These are phyloP conservation scores for Trypanosoma mega DNA, from an alignment of 208 protist species.

Conservation along the genomic window DNA sequence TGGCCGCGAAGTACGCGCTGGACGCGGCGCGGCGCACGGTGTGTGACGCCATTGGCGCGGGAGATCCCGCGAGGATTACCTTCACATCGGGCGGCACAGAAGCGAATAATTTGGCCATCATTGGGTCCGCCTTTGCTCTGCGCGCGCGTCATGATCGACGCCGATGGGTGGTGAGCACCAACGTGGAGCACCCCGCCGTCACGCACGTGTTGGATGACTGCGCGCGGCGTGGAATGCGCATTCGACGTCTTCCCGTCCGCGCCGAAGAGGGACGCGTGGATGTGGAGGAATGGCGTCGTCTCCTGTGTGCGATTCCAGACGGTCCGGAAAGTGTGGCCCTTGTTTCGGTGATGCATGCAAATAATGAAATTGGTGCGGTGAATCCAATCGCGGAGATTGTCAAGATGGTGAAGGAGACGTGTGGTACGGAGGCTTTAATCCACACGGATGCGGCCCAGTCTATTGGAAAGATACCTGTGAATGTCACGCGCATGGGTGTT, in stretches of 20 bases:
- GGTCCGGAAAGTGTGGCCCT: conserved; percentile 59
- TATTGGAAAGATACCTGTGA: conserved; percentile 96
- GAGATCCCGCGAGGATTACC: conserved; percentile 58
- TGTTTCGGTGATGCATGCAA: conserved; percentile 95
- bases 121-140: conserved; percentile 48
- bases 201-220: conserved; percentile 66
- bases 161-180: conserved; percentile 65
- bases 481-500: conserved; percentile 90
- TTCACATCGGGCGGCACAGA: conserved; percentile 95
- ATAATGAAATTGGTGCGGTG: conserved; percentile 94
- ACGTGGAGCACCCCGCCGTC: conserved; percentile 87
- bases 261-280: conserved; percentile 35
- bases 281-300: conserved; percentile 30
- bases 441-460: conserved; percentile 96
- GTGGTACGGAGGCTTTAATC: conserved; percentile 64
- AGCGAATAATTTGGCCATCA: conserved; percentile 92
- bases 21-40: conserved; percentile 68
- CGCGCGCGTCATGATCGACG: conserved; percentile 28
- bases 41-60: conserved; percentile 42
- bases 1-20: conserved; percentile 81
- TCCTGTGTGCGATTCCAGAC: conserved; percentile 30
- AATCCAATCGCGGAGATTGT: conserved; percentile 90
- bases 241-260: conserved; percentile 45
- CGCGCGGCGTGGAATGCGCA: conserved; percentile 18
- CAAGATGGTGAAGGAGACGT: conserved; percentile 55